phyloP scores from a whole-genome alignment of 1,139 yeast genomes.

The Blastobotrys apis region DNA sequence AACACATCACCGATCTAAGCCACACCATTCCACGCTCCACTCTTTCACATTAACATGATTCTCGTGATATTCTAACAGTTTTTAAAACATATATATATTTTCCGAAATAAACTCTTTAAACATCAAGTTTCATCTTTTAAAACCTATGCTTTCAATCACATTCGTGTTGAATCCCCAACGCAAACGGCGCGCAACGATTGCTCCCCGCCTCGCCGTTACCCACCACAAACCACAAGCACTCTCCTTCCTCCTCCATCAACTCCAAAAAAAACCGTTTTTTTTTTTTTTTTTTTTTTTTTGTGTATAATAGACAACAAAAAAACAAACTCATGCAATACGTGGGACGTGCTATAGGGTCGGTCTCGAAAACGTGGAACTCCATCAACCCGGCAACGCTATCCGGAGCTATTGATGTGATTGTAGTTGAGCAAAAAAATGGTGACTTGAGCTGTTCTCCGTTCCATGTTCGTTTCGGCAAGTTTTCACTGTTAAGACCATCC shows the following conservation, averaged over 20 bases:
- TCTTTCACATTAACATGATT: too few relatives aligned
- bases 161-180: too few relatives aligned
- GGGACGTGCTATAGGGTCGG: conserved; percentile 90
- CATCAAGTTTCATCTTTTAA: too few relatives aligned
- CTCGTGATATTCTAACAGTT: too few relatives aligned
- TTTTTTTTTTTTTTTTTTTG: not conserved
- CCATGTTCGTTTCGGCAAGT: conserved; percentile 93
- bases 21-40: too few relatives aligned
- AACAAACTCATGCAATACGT: conserved; percentile 75
- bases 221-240: too few relatives aligned
- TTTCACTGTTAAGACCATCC: conserved; percentile 88
- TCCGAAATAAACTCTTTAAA: too few relatives aligned
- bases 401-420: conserved; percentile 97
- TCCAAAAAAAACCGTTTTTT: not conserved
- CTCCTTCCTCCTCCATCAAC: not conserved
- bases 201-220: too few relatives aligned
- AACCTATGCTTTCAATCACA: too few relatives aligned
- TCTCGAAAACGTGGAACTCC: conserved; percentile 95
- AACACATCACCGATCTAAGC: too few relatives aligned
- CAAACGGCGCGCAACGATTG: too few relatives aligned
- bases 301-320: not conserved
- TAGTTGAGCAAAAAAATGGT: conserved; percentile 85
- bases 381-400: conserved; percentile 93
- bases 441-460: conserved; percentile 90
- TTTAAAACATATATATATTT: too few relatives aligned